phyloP scores from a whole-genome alignment of 345 rosid species.

The Eucalyptus marginata region DNA sequence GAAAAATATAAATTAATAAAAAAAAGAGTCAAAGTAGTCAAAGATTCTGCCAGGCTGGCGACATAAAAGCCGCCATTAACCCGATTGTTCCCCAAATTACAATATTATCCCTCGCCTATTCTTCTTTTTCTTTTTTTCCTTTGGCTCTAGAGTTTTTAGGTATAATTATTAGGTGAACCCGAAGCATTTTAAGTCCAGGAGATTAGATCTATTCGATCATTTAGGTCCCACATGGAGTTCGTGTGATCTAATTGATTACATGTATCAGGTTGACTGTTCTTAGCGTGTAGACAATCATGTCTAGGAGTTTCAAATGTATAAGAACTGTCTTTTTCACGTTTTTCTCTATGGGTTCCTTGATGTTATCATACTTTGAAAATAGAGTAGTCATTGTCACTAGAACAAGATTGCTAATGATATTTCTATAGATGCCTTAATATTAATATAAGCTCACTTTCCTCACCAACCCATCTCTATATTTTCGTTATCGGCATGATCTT shows the following conservation, averaged over 20 bases:
- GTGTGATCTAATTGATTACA: neutral
- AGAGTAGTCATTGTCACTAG: neutral
- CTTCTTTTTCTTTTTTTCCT: neutral
- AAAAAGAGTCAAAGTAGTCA: neutral
- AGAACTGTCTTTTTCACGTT: neutral
- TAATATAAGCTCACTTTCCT: neutral
- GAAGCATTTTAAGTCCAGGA: neutral
- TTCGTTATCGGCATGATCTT: no score
- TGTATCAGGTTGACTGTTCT: neutral
- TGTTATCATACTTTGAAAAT: neutral
- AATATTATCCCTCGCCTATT: neutral
- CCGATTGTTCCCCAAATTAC: neutral
- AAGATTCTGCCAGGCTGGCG: neutral
- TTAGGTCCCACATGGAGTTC: neutral
- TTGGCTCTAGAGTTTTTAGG: neutral
- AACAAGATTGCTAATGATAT: neutral
- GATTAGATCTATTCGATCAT: neutral
- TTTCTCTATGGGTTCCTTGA: neutral
- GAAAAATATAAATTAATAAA: neutral
- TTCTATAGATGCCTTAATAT: neutral
- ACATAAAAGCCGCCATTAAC: neutral
- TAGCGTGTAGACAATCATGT: neutral
- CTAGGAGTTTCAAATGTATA: neutral
- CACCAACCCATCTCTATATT: neutral
- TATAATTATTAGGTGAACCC: neutral